A percentile compares a stretch with the other conserved stretches of the same genome.
These are phyloP conservation scores for Trypanosoma theileri DNA, from an alignment of 208 protist genomes.

Conservation along the genomic window DNA sequence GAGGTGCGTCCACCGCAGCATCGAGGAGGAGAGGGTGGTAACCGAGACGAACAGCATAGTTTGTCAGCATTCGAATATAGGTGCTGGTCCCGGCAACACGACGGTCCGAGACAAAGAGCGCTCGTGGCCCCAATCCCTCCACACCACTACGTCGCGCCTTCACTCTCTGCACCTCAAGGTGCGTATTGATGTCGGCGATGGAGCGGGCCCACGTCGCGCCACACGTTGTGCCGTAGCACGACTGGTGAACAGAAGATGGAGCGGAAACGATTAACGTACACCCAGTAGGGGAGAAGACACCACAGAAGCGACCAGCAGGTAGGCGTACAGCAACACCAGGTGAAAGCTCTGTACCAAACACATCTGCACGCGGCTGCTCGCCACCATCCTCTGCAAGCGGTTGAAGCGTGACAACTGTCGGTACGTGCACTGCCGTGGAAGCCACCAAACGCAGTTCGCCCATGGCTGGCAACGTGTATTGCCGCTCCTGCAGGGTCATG, in stretches of 20 bases:
- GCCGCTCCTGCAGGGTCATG: constrained; percentile 36
- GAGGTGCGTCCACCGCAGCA: constrained; percentile 35
- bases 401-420: constrained; percentile 34
- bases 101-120: constrained; percentile 59
- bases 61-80: constrained; percentile 43
- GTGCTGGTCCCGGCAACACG: constrained; percentile 48
- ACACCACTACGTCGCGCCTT: constrained; percentile 25
- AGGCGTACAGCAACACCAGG: constrained; percentile 49
- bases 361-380: constrained; percentile 43
- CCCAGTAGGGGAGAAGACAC: constrained; percentile 61
- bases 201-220: constrained; percentile 51
- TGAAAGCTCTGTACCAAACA: constrained; percentile 54
- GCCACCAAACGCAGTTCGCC: constrained; percentile 54
- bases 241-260: constrained; percentile 45
- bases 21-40: constrained; percentile 71
- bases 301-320: constrained; percentile 35
- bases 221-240: constrained; percentile 41
- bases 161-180: constrained; percentile 50
- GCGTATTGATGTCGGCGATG: constrained; percentile 56
- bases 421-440: constrained; percentile 18
- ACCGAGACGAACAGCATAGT: constrained; percentile 62
- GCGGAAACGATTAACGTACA: constrained; percentile 50
- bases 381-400: constrained; percentile 20
- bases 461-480: constrained; percentile 48
- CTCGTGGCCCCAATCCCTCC: constrained; percentile 50